Conservation (phyloP, 176 grass and related monocot genomes). For the Cymbopogon citratus region DNA sequence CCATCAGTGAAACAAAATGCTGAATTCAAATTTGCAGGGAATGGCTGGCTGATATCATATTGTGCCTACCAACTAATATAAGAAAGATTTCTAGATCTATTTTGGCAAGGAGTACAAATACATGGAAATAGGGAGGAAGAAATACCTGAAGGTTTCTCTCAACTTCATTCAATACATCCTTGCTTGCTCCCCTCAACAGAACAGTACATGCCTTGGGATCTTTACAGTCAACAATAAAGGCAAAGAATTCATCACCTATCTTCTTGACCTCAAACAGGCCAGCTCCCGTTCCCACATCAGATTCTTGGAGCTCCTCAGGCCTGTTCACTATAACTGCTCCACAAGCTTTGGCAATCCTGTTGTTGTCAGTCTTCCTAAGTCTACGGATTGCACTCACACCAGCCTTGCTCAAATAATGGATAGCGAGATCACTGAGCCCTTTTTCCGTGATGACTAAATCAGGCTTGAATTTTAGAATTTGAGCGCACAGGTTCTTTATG, state of each 20-base stretch:
- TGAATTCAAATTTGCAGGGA: not conserved
- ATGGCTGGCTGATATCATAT: not conserved
- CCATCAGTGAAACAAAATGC: not conserved
- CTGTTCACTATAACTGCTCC: conserved; percentile 92
- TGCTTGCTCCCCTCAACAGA: conserved; percentile 91
- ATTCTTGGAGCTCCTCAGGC: conserved; percentile 98
- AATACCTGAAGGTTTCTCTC: conserved; percentile 93
- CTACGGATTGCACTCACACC: conserved; percentile 91
- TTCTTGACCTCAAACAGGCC: conserved; percentile 97
- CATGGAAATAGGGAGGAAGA: not conserved
- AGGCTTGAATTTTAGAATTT: conserved; percentile 96
- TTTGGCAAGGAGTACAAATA: not conserved
- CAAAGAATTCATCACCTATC: conserved; percentile 92
- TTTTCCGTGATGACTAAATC: conserved; percentile 93
- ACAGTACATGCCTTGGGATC: conserved; percentile 99
- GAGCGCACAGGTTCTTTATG: conserved; percentile 77
- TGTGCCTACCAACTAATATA: not conserved
- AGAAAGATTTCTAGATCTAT: not conserved
- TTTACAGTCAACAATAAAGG: conserved; percentile 91
- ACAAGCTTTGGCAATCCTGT: conserved; percentile 91
- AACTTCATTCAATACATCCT: conserved; percentile 94
- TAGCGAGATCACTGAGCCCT: conserved; percentile 89
- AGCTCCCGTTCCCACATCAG: conserved; percentile 84
- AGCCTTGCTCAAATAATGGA: conserved; percentile 91
- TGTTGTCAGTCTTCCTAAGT: conserved; percentile 93